Evolutionary conservation across 2,329 filamentous ascomycete species (phyloP).

Genomic region (Tolypocladium cylindrosporum): DNA sequence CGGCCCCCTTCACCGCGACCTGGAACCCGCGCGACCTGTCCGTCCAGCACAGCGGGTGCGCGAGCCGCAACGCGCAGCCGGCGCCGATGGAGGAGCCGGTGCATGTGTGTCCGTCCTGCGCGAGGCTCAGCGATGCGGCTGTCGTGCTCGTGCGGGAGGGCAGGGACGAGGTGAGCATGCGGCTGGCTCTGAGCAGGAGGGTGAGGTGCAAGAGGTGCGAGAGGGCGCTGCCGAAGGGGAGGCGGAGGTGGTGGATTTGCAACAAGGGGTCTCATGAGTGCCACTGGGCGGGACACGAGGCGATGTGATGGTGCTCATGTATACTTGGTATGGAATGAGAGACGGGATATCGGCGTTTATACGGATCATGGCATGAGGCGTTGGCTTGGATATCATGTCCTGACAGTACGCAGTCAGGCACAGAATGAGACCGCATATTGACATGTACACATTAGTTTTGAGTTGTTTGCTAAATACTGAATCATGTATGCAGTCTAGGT

Average conservation of each 20-base stretch:
- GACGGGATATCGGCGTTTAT: no score
- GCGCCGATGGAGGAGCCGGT: not conserved
- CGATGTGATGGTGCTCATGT: not conserved
- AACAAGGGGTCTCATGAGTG: constrained; percentile 5
- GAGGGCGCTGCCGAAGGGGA: constrained; percentile 1
- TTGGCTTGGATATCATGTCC: no score
- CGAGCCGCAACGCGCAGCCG: not conserved
- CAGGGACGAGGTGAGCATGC: constrained; percentile 2
- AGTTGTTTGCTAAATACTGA: no score
- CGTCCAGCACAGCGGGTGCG: constrained; percentile 5
- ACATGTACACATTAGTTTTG: no score
- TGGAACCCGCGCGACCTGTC: constrained; percentile 4
- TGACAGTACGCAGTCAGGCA: no score
- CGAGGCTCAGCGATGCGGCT: not conserved
- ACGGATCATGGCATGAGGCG: no score
- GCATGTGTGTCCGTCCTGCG: constrained; percentile 4
- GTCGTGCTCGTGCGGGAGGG: constrained; percentile 2
- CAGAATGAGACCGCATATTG: no score
- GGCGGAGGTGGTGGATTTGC: constrained; percentile 9
- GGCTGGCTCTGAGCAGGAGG: not conserved
- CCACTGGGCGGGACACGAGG: constrained; percentile 8
- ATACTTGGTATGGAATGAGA: no score
- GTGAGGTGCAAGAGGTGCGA: constrained; percentile 7
- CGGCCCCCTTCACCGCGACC: not conserved
- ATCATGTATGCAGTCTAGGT: not conserved